A percentile compares a stretch with the other conserved stretches of the same genome.
Evolutionary conservation across 345 rosid species (phyloP).

Genomic region (Euclidium syriacum): DNA sequence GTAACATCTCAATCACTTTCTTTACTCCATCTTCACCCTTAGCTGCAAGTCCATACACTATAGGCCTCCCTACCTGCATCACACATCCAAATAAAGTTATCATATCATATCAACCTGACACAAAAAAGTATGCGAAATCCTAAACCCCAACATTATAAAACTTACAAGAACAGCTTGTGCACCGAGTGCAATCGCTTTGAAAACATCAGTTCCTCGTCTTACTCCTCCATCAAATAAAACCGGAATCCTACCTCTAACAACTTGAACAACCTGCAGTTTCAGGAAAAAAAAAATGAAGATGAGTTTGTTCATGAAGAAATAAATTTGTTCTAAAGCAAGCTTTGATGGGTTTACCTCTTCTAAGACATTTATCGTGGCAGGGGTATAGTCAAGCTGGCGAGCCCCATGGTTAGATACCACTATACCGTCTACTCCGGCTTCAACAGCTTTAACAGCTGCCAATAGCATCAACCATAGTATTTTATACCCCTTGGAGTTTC

Average conservation of each 20-base stretch:
- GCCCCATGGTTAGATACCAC: slow-evolving; percentile 80
- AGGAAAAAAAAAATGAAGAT: not conserved
- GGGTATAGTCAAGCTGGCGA: slow-evolving; percentile 69
- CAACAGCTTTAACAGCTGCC: slow-evolving; percentile 67
- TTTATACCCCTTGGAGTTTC: not conserved
- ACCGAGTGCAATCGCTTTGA: slow-evolving; percentile 90
- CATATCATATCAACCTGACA: not conserved
- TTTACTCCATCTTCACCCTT: slow-evolving; percentile 68
- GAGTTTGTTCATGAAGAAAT: not conserved
- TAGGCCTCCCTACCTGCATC: slow-evolving; percentile 87
- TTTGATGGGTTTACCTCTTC: slow-evolving; percentile 49
- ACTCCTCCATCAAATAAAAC: slow-evolving; percentile 86
- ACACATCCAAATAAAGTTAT: not conserved
- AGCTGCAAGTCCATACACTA: slow-evolving; percentile 63
- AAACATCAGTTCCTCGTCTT: slow-evolving; percentile 76
- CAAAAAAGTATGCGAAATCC: not conserved
- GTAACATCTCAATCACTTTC: slow-evolving; percentile 61
- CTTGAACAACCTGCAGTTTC: slow-evolving; percentile 58
- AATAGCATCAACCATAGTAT: slow-evolving; percentile 1
- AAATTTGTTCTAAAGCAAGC: not conserved
- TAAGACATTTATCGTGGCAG: slow-evolving; percentile 59
- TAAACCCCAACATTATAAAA: not conserved
- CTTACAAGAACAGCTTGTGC: slow-evolving; percentile 87
- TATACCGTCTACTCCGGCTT: slow-evolving; percentile 64
- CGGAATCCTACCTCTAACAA: slow-evolving; percentile 64